Conservation (phyloP, 371 early-diverging fungal species). For the Sporodiniella umbellata region DNA sequence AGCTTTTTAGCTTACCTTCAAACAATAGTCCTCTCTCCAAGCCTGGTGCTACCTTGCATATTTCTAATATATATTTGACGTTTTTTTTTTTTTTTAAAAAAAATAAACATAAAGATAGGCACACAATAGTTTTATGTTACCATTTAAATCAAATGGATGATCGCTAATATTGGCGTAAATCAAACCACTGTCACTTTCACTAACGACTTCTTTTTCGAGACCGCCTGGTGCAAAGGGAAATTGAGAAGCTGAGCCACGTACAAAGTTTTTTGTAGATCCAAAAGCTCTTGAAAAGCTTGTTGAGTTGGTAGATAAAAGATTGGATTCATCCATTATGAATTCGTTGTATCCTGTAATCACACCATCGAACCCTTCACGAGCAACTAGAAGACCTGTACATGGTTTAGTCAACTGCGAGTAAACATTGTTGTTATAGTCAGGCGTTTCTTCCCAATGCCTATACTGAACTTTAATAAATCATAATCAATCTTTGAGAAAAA, state of each 20-base stretch:
- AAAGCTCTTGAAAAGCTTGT: conserved; percentile 73
- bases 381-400: conserved; percentile 37
- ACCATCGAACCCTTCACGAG: conserved; percentile 52
- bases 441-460: conserved; percentile 53
- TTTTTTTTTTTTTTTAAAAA: too few species aligned
- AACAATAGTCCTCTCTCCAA: conserved; percentile 59
- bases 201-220: conserved; percentile 41
- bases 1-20: conserved; percentile 30
- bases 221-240: conserved; percentile 85
- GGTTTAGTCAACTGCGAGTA: conserved; percentile 47
- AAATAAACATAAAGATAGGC: too few species aligned
- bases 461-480: not conserved
- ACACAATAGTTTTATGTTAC: conserved; percentile 8
- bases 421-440: conserved; percentile 38
- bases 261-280: conserved; percentile 61
- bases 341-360: conserved; percentile 51
- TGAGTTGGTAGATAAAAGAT: conserved; percentile 65
- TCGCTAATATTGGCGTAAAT: conserved; percentile 29
- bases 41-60: conserved; percentile 49
- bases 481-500: too few species aligned
- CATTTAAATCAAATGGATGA: conserved; percentile 30
- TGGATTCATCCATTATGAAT: conserved; percentile 30
- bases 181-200: conserved; percentile 23
- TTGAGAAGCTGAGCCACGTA: conserved; percentile 68
- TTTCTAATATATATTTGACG: too few species aligned